Base-by-base conservation (phyloP, 2,329 filamentous ascomycete genomes). In the Cercospora canescens region DNA sequence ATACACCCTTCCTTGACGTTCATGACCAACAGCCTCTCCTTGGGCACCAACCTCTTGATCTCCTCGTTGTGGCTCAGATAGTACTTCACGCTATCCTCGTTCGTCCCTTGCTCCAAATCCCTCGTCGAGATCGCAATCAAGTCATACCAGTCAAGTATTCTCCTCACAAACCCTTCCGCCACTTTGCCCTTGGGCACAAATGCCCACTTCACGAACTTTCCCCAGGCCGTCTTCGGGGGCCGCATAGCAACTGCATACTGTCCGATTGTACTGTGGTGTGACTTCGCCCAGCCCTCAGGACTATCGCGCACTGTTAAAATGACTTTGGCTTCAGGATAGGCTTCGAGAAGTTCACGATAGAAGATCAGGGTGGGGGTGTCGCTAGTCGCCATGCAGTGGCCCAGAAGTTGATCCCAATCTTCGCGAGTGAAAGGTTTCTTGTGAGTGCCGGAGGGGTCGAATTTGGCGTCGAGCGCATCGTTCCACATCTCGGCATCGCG, bases 241-340 rank as follows among this genome's bases (percentile, higher is more conserved):
- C 24, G 26, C 24, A 63, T 4, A 18, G 54, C 35, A 63, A 63
- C 16, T 9, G 55, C 39, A 34, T 37, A 64, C 34, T 65, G 37
- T n/a, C 60, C 35, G 16, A 65, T 37, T 3, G 64, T 69, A 5
- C 24, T 35, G 45, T 62, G 50, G n/a, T 54, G 54, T 37, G 34
- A 41, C 39, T 64, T 39, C 55, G 52, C 48, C 62, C 62, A 64
- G 21, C n/a, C 39, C n/a, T 67, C 65, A 4, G 64, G 55, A 45
- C 30, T 57, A 37, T 76, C 73, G 4, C 78, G 72, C 14, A 67
- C 65, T 1, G 72, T 76, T 41, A 79, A 63, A 14, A 80, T 76
- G 59, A 79, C 73, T 61, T 79, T 79, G 1, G 78, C 79, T 0
- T 76, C 69, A 0, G 79, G 79, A 61, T 80, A 80, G 0, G 76